These are phyloP conservation scores for Psophocarpus tetragonolobus DNA, from an alignment of 306 rosid genomes.

Conservation along the genomic window DNA sequence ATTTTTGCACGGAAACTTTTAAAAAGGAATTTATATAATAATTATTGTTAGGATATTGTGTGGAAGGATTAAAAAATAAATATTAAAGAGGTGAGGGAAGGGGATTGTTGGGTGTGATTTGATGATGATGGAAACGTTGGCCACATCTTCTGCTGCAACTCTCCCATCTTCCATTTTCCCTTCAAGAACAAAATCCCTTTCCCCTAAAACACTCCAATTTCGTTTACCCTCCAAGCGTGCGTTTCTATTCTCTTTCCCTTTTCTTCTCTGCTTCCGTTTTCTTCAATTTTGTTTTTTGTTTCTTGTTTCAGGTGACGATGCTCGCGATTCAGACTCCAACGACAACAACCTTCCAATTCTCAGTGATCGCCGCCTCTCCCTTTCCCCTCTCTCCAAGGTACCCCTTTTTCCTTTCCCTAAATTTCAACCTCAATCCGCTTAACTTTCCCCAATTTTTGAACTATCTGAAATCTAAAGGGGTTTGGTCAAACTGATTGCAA, in stretches of 20 bases:
- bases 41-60: neutral
- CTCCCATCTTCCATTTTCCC: constrained; percentile 43
- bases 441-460: neutral
- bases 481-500: neutral
- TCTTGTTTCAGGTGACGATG: constrained; percentile 71
- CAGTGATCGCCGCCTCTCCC: constrained; percentile 63
- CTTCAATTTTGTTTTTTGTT: neutral
- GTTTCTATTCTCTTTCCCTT: constrained; percentile 27
- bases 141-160: constrained; percentile 51
- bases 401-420: neutral
- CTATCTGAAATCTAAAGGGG: neutral
- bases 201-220: constrained; percentile 44
- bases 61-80: neutral
- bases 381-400: constrained; percentile 84
- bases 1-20: too few relatives aligned
- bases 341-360: constrained; percentile 49
- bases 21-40: too few relatives aligned
- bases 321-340: constrained; percentile 44
- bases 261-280: neutral
- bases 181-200: constrained; percentile 27
- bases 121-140: constrained; percentile 60
- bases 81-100: neutral
- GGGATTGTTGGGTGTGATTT: neutral
- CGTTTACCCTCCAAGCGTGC: constrained; percentile 68
- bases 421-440: neutral